Evolutionary conservation across 1,139 yeast genomes (phyloP), one percentile per base, ranked within the genome.

Genomic region (Torulaspora globosa): DNA sequence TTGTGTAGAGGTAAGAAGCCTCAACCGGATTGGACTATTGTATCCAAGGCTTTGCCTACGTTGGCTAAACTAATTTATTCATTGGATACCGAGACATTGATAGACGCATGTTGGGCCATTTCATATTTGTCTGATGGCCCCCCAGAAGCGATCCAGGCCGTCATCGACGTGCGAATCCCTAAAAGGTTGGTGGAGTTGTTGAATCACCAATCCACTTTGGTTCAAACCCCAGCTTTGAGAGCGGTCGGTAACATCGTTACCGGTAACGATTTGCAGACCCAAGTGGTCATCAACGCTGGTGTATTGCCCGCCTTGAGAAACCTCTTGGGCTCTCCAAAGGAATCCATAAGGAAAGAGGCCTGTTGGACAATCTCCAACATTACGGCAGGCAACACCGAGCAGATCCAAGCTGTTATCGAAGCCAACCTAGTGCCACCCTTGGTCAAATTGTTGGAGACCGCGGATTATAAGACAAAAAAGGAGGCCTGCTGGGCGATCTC

Each of bases 401-500:
- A 92, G 74, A 89, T 92, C 62, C 97, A 92, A 72, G 92, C 97
- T 4, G 97, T 92, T 44, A 89, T 92, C 62, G 96, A 90, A 66
- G 84, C 92, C 53, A 92, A 92, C 72, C 76, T 92, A 66, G 82
- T 92, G 56, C 98, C 98, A 37, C 96, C 92, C 53, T 80, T 94
- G 55, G 83, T 92, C 61, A 82, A 89, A 67, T 74, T 92, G 59
- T 76, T 92, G 64, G 70, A 63, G 45, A 76, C 79, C 48, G 97
- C 95, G 52, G 98, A 92, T 64, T 90, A 88, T 74, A 89, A 88
- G 73, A 92, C 97, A 36, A 86, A 88, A 68, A 92, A 92, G 70
- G 98, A 92, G 72, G 98, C 98, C 9, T 90, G 98, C 74, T 92
- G 98, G 98, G 98, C 97, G 30, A 85, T 92, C 58, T 89, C 97